Evolutionary conservation across 192 early-diverging fungal genomes (phyloP), one percentile per base, ranked within the genome.

Genomic region (Coemansia sp.): DNA sequence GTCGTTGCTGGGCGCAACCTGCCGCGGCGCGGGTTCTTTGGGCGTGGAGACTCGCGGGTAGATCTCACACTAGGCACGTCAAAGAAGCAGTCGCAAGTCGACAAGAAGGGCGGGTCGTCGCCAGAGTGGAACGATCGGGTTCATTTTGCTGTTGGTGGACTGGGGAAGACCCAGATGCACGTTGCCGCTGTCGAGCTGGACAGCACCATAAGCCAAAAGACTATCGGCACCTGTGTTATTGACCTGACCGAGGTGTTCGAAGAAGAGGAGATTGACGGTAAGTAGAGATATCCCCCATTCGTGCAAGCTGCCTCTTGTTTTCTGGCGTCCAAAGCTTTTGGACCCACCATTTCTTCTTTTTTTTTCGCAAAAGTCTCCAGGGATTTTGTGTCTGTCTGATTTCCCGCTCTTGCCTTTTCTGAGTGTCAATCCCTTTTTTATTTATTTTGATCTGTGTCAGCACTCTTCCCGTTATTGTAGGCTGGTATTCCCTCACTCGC

Each of bases 91-190:
- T 78, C 79, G 19, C 74, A 73, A 52, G 68, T 75, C 5, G 75
- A 84, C 65, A 78, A 78, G 64, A 84, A 73, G 63, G 83, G 83
- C 64, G 83, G 83, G 20, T 35, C 69, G 2, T 63, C 70, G 29
- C 83, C 83, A 14, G 60, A 71, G 46, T 84, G 83, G 83, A 84
- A 81, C 41, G 75, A 81, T 59, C 67, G 57, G 43, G 35, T 84
- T 13, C 49, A 54, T 33, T 81, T 84, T 33, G 65, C 70, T 19
- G 63, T 84, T 14, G 48, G 60, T 1, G 73, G 72, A n/a, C 62
- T 71, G 9, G 83, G 72, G 15, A 73, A 78, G 64, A 67, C 66
- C 36, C 74, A 73, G 58, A 64, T 84, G 50, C 52, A 67, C 11
- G 71, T 84, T 38, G 34, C 46, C 13, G 79, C 75, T 15, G 41